Evolutionary conservation across 176 grass and related monocot species (phyloP).

Genomic region (Ampelocalamus luodianensis): DNA sequence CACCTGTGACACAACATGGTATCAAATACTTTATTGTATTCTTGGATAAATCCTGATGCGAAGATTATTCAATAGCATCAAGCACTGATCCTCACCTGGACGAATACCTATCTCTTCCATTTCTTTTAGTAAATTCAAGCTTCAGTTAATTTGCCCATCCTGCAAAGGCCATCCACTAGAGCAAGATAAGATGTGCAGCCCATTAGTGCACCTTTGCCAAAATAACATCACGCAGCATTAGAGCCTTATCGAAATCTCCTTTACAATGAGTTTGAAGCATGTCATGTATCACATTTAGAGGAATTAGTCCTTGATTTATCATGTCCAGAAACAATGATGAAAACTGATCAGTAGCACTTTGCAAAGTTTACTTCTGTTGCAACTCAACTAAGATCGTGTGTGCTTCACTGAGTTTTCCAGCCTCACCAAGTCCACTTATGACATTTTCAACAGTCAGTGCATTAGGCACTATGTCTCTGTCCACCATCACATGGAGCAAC

Average conservation of each 20-base stretch:
- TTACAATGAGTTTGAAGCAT: constrained; percentile 47
- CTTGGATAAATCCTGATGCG: constrained; percentile 48
- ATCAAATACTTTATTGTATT: constrained; percentile 52
- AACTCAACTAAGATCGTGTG: constrained; percentile 55
- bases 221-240: constrained; percentile 48
- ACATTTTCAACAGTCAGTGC: constrained; percentile 44
- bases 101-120: constrained; percentile 48
- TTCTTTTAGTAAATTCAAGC: constrained; percentile 57
- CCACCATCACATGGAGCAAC: constrained; percentile 58
- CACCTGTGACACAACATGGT: constrained; percentile 50
- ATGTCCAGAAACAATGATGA: constrained; percentile 50
- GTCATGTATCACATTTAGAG: constrained; percentile 46
- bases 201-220: constrained; percentile 44
- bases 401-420: constrained; percentile 45
- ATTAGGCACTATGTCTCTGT: constrained; percentile 46
- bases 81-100: constrained; percentile 44
- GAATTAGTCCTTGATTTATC: constrained; percentile 42
- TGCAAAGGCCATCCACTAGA: constrained; percentile 53
- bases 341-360: constrained; percentile 21
- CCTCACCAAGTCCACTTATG: constrained; percentile 47
- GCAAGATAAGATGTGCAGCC: constrained; percentile 29
- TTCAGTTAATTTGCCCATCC: constrained; percentile 45
- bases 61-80: constrained; percentile 44
- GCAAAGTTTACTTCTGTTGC: constrained; percentile 48
- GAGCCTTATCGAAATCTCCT: constrained; percentile 46